Percentiles rank a stretch among this genome's conserved stretches.
These are phyloP conservation scores for Taphrina wiesneri DNA, from an alignment of 1,139 yeast genomes.

Conservation along the genomic window DNA sequence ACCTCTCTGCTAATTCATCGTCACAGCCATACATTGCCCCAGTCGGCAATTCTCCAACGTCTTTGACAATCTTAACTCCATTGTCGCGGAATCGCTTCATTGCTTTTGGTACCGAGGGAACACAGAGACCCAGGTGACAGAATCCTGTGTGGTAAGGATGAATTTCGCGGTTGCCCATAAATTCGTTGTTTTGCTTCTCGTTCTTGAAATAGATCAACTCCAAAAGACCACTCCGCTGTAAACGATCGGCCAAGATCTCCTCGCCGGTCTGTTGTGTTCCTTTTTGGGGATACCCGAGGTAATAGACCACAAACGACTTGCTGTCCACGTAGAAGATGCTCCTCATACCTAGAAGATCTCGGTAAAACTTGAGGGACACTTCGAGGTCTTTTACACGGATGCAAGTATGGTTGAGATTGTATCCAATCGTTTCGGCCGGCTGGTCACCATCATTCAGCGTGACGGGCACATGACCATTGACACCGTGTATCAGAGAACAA, in stretches of 20 bases:
- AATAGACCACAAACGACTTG: slow-evolving; percentile 20
- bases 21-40: slow-evolving; percentile 23
- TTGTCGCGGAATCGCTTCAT: slow-evolving; percentile 18
- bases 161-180: slow-evolving; percentile 12
- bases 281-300: slow-evolving; percentile 17
- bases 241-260: slow-evolving; percentile 23
- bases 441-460: slow-evolving; percentile 20
- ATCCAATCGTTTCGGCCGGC: slow-evolving; percentile 25
- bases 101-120: slow-evolving; percentile 20
- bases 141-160: slow-evolving; percentile 25
- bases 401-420: slow-evolving; percentile 20
- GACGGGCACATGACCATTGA: slow-evolving; percentile 26
- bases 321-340: slow-evolving; percentile 23
- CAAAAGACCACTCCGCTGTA: slow-evolving; percentile 18
- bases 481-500: slow-evolving; percentile 20
- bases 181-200: slow-evolving; percentile 18
- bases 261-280: slow-evolving; percentile 26
- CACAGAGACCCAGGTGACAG: slow-evolving; percentile 21
- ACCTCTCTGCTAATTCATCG: slow-evolving; percentile 19
- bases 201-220: slow-evolving; percentile 22
- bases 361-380: slow-evolving; percentile 23
- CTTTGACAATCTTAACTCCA: slow-evolving; percentile 22
- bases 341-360: slow-evolving; percentile 21
- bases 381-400: slow-evolving; percentile 25
- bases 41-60: slow-evolving; percentile 24